Conservation (phyloP, 2,329 filamentous ascomycete genomes). For the Neophaeococcomyces aloes region DNA sequence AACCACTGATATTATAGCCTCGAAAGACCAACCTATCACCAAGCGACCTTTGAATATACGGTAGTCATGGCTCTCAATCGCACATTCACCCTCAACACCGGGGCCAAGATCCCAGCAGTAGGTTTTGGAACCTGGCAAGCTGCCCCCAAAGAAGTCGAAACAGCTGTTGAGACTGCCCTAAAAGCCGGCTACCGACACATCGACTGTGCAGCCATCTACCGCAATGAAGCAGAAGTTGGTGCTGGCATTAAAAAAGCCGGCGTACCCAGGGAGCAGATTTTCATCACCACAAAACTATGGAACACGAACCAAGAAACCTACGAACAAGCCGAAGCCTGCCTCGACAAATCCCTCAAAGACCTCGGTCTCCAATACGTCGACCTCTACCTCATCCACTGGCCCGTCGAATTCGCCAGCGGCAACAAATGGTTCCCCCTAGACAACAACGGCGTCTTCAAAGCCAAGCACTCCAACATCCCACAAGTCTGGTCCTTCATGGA, state of each 20-base stretch:
- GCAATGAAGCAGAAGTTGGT: conserved; percentile 42
- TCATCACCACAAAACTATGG: conserved; percentile 53
- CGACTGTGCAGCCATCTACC: conserved; percentile 47
- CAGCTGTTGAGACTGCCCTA: conserved; percentile 28
- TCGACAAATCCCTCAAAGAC: conserved; percentile 41
- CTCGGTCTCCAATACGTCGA: conserved; percentile 45
- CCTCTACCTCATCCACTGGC: conserved; percentile 44
- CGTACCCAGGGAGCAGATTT: conserved; percentile 17
- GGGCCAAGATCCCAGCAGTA: conserved; percentile 27
- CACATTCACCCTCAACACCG: conserved; percentile 25
- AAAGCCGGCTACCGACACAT: conserved; percentile 44
- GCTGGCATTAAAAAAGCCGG: conserved; percentile 29
- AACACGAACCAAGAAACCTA: conserved; percentile 42
- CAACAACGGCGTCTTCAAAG: conserved; percentile 29
- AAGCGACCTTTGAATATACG: neutral
- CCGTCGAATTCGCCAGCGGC: conserved; percentile 43
- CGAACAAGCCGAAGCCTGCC: conserved; percentile 39
- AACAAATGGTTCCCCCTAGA: conserved; percentile 38
- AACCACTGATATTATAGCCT: too few species aligned
- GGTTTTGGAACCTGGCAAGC: conserved; percentile 20
- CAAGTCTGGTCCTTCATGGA: conserved; percentile 45
- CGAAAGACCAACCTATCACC: too few species aligned
- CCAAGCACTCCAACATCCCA: conserved; percentile 38
- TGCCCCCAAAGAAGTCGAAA: conserved; percentile 9
- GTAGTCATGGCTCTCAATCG: conserved; percentile 1